phyloP scores from a whole-genome alignment of 2,329 filamentous ascomycete genomes.

The Hymenoscyphus fructigenus region DNA sequence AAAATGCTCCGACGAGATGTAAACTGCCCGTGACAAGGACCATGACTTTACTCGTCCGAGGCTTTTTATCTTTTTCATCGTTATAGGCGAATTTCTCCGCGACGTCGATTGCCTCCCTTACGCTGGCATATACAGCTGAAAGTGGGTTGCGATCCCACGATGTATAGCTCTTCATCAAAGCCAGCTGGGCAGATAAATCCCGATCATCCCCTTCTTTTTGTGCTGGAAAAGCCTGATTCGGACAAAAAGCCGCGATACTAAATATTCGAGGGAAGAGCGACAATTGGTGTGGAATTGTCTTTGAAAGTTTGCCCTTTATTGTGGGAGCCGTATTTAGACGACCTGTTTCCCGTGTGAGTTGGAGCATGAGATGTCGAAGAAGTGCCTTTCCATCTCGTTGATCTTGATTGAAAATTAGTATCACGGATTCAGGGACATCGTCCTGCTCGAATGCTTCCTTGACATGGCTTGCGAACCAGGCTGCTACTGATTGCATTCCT shows the following conservation, averaged over 20 bases:
- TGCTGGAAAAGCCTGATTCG: conserved; percentile 64
- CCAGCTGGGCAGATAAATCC: conserved; percentile 64
- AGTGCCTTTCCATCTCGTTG: conserved; percentile 72
- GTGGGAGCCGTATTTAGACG: neutral
- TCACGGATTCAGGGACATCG: conserved; percentile 26
- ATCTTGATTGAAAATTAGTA: conserved; percentile 91
- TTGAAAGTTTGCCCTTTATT: too few species aligned
- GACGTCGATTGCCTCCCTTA: conserved; percentile 64
- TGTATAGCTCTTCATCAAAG: conserved; percentile 61
- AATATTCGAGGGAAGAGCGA: conserved; percentile 48
- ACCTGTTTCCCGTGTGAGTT: neutral
- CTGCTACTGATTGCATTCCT: conserved; percentile 75
- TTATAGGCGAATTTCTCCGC: conserved; percentile 40
- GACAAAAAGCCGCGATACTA: conserved; percentile 74
- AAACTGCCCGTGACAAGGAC: conserved; percentile 80
- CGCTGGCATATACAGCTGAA: conserved; percentile 60
- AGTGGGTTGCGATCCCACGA: conserved; percentile 48
- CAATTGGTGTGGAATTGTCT: too few species aligned
- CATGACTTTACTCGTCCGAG: conserved; percentile 45
- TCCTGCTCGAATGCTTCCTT: conserved; percentile 3
- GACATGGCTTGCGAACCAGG: conserved; percentile 68
- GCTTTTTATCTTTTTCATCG: conserved; percentile 29
- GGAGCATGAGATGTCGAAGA: conserved; percentile 25
- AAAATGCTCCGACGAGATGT: conserved; percentile 76
- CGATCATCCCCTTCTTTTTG: conserved; percentile 38